A percentile compares a stretch with the other conserved stretches of the same genome.
phyloP scores from a whole-genome alignment of 176 grass and related monocot species.

The Aegilops speltoides region DNA sequence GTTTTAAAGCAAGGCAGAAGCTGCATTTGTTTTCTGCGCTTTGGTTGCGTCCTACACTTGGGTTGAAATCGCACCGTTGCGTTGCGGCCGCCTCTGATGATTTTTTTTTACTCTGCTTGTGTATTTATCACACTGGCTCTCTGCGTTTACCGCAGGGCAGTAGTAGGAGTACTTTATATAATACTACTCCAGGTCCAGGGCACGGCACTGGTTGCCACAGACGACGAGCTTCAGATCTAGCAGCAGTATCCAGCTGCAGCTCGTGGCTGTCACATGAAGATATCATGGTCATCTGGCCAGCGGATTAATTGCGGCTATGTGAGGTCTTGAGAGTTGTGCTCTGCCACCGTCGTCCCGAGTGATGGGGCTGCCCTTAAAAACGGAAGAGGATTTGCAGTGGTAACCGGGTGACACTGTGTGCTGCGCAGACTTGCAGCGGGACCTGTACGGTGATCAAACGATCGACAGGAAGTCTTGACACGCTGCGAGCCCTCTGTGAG shows the following conservation, averaged over 20 bases:
- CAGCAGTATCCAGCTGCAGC: neutral
- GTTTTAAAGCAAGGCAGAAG: conserved; percentile 7
- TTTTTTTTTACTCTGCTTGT: neutral
- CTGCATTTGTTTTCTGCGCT: neutral
- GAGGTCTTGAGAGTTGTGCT: neutral
- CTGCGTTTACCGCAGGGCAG: neutral
- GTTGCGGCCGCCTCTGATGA: neutral
- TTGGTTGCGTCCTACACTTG: neutral
- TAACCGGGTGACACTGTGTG: no score
- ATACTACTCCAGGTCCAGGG: no score
- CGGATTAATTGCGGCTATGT: neutral
- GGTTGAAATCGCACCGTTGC: conserved; percentile 12
- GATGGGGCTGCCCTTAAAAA: no score
- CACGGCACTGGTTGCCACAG: no score
- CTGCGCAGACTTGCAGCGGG: no score
- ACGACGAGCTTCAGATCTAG: no score
- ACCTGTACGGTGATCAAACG: no score
- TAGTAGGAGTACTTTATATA: no score
- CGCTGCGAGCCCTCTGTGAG: no score
- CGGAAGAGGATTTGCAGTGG: no score
- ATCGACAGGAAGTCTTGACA: no score
- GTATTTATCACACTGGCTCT: neutral
- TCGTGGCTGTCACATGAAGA: neutral
- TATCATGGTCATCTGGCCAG: neutral
- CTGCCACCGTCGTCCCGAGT: neutral